Percentiles rank a stretch among this genome's conserved stretches.
Evolutionary conservation across 2,329 filamentous ascomycete species (phyloP).

Genomic region (Huntiella savannae): DNA sequence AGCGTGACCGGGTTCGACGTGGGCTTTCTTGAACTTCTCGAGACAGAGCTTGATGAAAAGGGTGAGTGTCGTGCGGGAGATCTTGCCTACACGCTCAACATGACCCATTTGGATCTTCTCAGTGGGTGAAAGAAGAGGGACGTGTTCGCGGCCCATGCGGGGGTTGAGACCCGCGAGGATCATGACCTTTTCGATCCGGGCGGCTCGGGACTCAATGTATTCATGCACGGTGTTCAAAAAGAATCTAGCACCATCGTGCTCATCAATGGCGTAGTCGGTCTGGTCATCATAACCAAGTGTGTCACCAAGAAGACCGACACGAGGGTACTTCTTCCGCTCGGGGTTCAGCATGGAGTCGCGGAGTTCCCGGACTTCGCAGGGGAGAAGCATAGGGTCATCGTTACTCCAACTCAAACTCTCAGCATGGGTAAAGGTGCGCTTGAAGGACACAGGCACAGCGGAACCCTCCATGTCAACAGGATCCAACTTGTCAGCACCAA

Average conservation of each 20-base stretch:
- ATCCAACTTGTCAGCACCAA: slow-evolving; percentile 87
- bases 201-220: slow-evolving; percentile 45
- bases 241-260: slow-evolving; percentile 62
- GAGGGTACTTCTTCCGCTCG: slow-evolving; percentile 45
- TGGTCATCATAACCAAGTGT: slow-evolving; percentile 50
- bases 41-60: slow-evolving; percentile 68
- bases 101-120: slow-evolving; percentile 19
- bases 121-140: slow-evolving; percentile 4
- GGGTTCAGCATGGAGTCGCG: slow-evolving; percentile 48
- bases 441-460: slow-evolving; percentile 80
- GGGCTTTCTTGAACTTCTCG: slow-evolving; percentile 76
- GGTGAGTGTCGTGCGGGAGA: slow-evolving; percentile 54
- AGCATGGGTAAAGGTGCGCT: slow-evolving; percentile 71
- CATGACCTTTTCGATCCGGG: slow-evolving; percentile 37
- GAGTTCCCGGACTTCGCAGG: slow-evolving; percentile 50
- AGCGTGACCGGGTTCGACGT: slow-evolving; percentile 84
- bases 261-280: slow-evolving; percentile 50
- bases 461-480: slow-evolving; percentile 95
- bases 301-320: slow-evolving; percentile 42
- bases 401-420: slow-evolving; percentile 65
- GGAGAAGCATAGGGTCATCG: slow-evolving; percentile 50
- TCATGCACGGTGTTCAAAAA: slow-evolving; percentile 64
- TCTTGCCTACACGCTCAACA: slow-evolving; percentile 60
- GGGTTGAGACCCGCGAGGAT: slow-evolving; percentile 28
- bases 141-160: slow-evolving; percentile 16